Percentiles rank a stretch among this genome's conserved stretches.
Evolutionary conservation across 2,329 filamentous ascomycete species (phyloP).

Genomic region (Emmonsiellopsis sp.): DNA sequence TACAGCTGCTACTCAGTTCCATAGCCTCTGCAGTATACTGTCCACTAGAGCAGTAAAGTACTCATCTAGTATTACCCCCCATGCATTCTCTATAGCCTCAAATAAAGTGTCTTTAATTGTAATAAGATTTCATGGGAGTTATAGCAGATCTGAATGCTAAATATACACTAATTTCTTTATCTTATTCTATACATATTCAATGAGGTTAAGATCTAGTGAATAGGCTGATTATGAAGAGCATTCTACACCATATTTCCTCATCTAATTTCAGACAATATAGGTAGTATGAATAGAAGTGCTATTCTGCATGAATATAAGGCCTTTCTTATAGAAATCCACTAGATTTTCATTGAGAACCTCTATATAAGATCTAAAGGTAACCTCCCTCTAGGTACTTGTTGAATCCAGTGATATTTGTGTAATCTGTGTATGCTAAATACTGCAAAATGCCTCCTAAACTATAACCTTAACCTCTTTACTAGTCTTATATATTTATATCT

Average conservation of each 20-base stretch:
- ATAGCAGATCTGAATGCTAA: background rate
- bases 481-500: conserved; percentile 1
- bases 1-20: too few species aligned
- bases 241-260: background rate
- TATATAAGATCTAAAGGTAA: background rate
- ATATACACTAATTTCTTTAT: conserved; percentile 10
- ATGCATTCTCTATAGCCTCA: background rate
- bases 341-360: background rate
- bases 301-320: background rate
- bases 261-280: background rate
- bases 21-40: background rate
- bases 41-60: background rate
- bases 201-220: conserved; percentile 16
- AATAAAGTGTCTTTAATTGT: background rate
- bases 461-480: background rate
- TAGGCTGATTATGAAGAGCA: conserved; percentile 9
- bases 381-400: background rate
- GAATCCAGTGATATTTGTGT: background rate
- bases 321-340: background rate
- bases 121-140: background rate
- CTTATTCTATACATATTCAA: conserved; percentile 14
- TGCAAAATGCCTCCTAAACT: background rate
- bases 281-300: background rate
- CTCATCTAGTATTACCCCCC: background rate
- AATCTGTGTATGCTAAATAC: background rate